Conservation (phyloP, 805 yeast species). For the Teunomyces atbi region DNA sequence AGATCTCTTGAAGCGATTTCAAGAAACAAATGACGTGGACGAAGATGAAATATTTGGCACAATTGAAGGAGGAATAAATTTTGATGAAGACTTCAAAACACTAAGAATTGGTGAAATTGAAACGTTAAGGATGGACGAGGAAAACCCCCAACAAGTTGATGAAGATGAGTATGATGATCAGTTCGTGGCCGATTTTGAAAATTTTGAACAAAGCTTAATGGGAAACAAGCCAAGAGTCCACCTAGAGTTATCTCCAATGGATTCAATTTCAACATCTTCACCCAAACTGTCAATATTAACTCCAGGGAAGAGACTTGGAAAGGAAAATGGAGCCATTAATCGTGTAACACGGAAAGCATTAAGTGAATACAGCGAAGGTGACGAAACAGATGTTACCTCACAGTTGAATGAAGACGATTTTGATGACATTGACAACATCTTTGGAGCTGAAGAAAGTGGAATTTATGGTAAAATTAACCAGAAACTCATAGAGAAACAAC, state of each 20-base stretch:
- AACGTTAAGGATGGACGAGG: slow-evolving; percentile 7
- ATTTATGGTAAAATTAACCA: slow-evolving; percentile 29
- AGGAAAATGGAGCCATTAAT: slow-evolving; percentile 3
- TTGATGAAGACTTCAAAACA: slow-evolving; percentile 28
- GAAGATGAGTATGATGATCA: slow-evolving; percentile 1
- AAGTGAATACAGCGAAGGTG: slow-evolving; percentile 38
- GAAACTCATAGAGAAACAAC: slow-evolving; percentile 20
- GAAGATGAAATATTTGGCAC: slow-evolving; percentile 29
- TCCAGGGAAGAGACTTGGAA: slow-evolving; percentile 1
- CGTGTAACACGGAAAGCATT: slow-evolving; percentile 22
- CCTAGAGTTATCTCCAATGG: slow-evolving; percentile 16
- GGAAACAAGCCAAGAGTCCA: background rate
- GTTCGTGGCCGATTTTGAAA: slow-evolving; percentile 8
- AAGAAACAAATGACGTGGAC: slow-evolving; percentile 14
- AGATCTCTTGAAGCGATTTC: slow-evolving; percentile 23
- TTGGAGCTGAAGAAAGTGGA: slow-evolving; percentile 38
- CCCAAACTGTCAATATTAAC: slow-evolving; percentile 16
- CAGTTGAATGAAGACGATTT: slow-evolving; percentile 38
- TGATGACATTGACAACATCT: slow-evolving; percentile 37
- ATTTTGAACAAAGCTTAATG: slow-evolving; percentile 6
- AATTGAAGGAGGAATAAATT: slow-evolving; percentile 16
- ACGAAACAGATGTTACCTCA: slow-evolving; percentile 39
- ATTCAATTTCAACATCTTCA: slow-evolving; percentile 24
- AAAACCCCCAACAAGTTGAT: background rate
- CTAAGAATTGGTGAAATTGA: slow-evolving; percentile 15